These are phyloP conservation scores for Yarrowia galli DNA, from an alignment of 1,139 yeast genomes.

Conservation along the genomic window DNA sequence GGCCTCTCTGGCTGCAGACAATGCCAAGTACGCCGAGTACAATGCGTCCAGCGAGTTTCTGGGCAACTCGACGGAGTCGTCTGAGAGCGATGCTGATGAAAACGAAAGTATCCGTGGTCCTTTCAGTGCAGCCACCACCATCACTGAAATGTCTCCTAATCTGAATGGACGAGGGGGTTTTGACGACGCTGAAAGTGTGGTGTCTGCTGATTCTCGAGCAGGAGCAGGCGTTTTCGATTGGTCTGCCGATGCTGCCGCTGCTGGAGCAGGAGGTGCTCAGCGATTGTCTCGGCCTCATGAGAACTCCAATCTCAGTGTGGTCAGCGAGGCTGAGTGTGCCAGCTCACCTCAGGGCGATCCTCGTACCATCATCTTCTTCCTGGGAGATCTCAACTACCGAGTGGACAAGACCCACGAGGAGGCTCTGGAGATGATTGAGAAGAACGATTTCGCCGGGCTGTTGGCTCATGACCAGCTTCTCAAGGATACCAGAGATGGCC, in stretches of 20 bases:
- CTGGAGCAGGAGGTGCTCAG: neutral
- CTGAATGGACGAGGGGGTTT: constrained; percentile 3
- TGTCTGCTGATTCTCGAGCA: neutral
- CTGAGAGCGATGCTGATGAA: constrained; percentile 8
- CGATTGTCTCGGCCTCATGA: constrained; percentile 1
- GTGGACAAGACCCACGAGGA: constrained; percentile 57
- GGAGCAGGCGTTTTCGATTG: constrained; percentile 1
- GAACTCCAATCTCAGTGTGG: constrained; percentile 12
- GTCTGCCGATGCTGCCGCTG: neutral
- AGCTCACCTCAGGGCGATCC: neutral
- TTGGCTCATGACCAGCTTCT: constrained; percentile 66
- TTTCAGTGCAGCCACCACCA: constrained; percentile 16
- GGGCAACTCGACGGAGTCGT: neutral
- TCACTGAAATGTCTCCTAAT: constrained; percentile 23
- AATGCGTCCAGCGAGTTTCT: constrained; percentile 26
- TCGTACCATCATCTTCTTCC: constrained; percentile 55
- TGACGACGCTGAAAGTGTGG: constrained; percentile 1
- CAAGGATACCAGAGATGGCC: constrained; percentile 60
- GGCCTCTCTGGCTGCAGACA: constrained; percentile 39
- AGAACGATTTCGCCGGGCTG: constrained; percentile 57
- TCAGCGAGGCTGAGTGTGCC: constrained; percentile 1
- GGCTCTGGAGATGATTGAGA: constrained; percentile 56
- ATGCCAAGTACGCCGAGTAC: constrained; percentile 19
- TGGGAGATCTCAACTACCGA: constrained; percentile 82
- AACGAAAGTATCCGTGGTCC: constrained; percentile 11